phyloP scores from a whole-genome alignment of 495 filamentous ascomycete genomes.

The Lepraria neglecta region DNA sequence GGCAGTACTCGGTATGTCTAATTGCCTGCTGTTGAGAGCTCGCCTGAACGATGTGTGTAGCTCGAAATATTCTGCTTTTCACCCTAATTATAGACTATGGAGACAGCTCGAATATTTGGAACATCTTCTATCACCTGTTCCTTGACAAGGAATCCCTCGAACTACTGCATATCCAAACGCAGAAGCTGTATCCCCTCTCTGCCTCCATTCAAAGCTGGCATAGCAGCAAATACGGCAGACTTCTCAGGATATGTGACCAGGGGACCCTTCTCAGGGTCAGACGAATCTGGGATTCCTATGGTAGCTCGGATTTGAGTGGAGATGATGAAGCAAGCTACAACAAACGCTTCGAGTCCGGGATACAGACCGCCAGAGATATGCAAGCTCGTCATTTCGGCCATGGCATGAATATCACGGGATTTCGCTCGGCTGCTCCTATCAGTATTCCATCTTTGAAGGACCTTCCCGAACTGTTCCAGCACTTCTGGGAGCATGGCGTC shows the following conservation, averaged over 20 bases:
- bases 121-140: conserved; percentile 49
- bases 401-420: conserved; percentile 16
- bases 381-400: conserved; percentile 8
- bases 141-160: conserved; percentile 36
- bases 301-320: conserved; percentile 4
- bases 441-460: conserved; percentile 21
- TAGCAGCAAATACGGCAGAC: conserved; percentile 32
- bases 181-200: conserved; percentile 37
- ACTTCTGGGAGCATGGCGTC: conserved; percentile 37
- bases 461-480: conserved; percentile 26
- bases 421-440: conserved; percentile 31
- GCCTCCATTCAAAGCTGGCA: conserved; percentile 35
- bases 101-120: conserved; percentile 39
- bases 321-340: conserved; percentile 16
- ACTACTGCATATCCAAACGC: conserved; percentile 35
- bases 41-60: conserved; percentile 29
- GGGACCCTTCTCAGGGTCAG: conserved; percentile 33
- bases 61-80: conserved; percentile 48
- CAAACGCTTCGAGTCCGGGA: conserved; percentile 19
- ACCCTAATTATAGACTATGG: conserved; percentile 40
- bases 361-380: conserved; percentile 25
- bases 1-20: conserved; percentile 31
- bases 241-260: conserved; percentile 35
- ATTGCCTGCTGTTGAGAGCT: not conserved
- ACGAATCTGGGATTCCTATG: conserved; percentile 35